Evolutionary conservation across 805 yeast genomes (phyloP), one percentile per base, ranked within the genome.

Genomic region (Pichia thaimueangensis): DNA sequence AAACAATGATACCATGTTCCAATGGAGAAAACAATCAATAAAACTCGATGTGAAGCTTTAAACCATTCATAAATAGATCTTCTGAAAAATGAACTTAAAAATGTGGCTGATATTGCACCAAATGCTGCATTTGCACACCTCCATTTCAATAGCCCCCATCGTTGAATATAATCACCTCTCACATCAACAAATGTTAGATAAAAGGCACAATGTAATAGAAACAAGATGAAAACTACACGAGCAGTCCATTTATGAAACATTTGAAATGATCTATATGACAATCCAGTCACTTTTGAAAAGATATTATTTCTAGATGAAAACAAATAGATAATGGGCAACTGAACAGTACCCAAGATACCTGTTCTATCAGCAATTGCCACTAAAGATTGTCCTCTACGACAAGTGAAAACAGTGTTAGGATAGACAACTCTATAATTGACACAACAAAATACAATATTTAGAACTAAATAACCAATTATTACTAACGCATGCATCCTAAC

Each of bases 1-100:
- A 59, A 50, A 39, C 78, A 69, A 48, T 73, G 78, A 37, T 64
- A 63, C 69, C 74, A 73, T 17, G 68, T 58, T 8, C 73, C 70
- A 38, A 64, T 57, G 12, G 72, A 57, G 47, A 74, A 74, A 1
- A 69, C 36, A 6, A 66, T 45, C 3, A 70, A 67, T 35, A 73
- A 41, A 1, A 65, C 30, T 27, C 70, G 68, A 54, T 75, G 81
- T 4, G 64, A 37, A 43, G 60, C 49, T 32, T 74, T 67, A 51
- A 75, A 75, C 35, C 64, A 47, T 49, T 74, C 80, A 51, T 75
- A 75, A 37, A 58, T 51, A 30, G 52, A 48, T 25, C 59, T 59
- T 41, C 77, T 61, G 21, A 66, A 41, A 17, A 53, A 49, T 4
- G 73, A 61, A 25, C 59, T 47, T 12, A 60, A 28, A 3, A 61